A percentile compares a stretch with the other conserved stretches of the same genome.
phyloP scores from a whole-genome alignment of 2,329 filamentous ascomycete genomes.

The Colletotrichum orbiculare region DNA sequence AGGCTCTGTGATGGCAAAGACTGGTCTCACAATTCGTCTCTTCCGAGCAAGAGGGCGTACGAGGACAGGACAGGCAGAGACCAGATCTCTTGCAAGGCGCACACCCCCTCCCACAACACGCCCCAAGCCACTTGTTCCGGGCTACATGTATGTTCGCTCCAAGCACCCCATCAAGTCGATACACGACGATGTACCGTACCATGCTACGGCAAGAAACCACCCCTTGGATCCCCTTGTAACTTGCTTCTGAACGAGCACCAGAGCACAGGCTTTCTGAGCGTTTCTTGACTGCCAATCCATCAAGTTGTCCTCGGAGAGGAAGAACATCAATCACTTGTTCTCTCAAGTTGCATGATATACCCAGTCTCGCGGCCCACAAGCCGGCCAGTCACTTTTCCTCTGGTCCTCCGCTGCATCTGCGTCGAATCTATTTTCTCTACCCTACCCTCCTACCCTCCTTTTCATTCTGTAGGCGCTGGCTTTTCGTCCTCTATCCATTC shows the following conservation, averaged over 20 bases:
- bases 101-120: constrained; percentile 20
- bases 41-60: constrained; percentile 28
- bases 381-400: constrained; percentile 33
- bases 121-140: constrained; percentile 35
- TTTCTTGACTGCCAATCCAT: constrained; percentile 31
- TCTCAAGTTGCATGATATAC: constrained; percentile 40
- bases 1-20: constrained; percentile 17
- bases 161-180: constrained; percentile 26
- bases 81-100: constrained; percentile 18
- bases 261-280: constrained; percentile 36
- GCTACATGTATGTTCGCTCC: constrained; percentile 10
- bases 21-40: constrained; percentile 31
- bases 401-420: constrained; percentile 32
- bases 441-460: constrained; percentile 33
- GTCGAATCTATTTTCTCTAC: constrained; percentile 35
- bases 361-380: constrained; percentile 36
- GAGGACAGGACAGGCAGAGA: constrained; percentile 10
- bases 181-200: too few relatives aligned
- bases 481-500: constrained; percentile 43
- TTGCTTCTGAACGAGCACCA: constrained; percentile 32
- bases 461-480: constrained; percentile 43
- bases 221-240: constrained; percentile 31
- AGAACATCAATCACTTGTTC: constrained; percentile 34
- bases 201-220: constrained; percentile 9
- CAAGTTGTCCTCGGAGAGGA: constrained; percentile 1